Conservation (phyloP, 805 yeast species). For the Pichia ethanolica region DNA sequence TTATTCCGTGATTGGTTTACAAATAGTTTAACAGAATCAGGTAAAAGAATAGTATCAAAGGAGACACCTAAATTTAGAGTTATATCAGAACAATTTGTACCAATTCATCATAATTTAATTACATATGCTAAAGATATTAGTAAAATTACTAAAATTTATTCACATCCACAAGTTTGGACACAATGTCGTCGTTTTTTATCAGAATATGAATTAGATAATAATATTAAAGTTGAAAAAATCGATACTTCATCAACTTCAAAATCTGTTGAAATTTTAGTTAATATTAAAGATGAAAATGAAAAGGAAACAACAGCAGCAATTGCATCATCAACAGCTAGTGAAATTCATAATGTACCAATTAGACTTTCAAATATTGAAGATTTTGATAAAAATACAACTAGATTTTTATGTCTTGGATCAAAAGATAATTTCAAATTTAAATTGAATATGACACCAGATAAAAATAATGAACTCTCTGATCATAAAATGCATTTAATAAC, state of each 20-base stretch:
- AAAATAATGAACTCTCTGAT: conserved; percentile 8
- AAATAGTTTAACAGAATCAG: conserved; percentile 7
- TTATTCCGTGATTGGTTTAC: conserved; percentile 60
- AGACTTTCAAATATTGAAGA: conserved; percentile 60
- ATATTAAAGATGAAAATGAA: conserved; percentile 21
- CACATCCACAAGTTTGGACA: conserved; percentile 99
- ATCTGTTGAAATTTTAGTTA: conserved; percentile 60
- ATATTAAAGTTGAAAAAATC: conserved; percentile 36
- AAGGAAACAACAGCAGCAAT: conserved; percentile 55
- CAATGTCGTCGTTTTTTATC: conserved; percentile 62
- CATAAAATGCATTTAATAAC: conserved; percentile 47
- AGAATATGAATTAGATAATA: conserved; percentile 24
- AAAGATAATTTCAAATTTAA: conserved; percentile 5
- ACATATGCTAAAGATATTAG: conserved; percentile 37
- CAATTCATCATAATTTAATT: conserved; percentile 72
- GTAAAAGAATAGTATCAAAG: neutral
- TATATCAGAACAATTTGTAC: conserved; percentile 73
- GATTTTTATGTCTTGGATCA: conserved; percentile 63
- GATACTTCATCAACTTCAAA: conserved; percentile 77
- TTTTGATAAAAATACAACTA: conserved; percentile 66
- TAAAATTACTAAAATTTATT: conserved; percentile 53
- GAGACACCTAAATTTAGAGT: conserved; percentile 38
- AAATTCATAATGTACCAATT: conserved; percentile 50
- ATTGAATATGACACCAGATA: neutral
- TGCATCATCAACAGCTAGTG: conserved; percentile 63